Percentiles rank a stretch among this genome's conserved stretches.
phyloP scores from a whole-genome alignment of 179 eudicot genomes.

The Beta corolliflora region DNA sequence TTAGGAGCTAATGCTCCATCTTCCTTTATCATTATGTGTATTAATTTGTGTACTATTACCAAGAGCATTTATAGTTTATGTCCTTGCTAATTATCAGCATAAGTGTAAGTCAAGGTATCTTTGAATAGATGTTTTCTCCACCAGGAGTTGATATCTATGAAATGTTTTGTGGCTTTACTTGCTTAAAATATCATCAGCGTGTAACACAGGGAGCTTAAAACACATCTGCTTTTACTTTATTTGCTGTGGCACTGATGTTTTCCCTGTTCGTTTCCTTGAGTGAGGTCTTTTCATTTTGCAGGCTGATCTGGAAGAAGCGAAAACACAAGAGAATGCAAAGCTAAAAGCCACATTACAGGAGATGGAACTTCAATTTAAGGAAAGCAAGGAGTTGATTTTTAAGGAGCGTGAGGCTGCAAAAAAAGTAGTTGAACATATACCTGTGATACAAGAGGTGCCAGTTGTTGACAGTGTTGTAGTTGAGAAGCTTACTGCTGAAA shows the following conservation, averaged over 20 bases:
- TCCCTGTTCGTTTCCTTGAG: slow-evolving; percentile 5
- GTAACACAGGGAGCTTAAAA: background rate
- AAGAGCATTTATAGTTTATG: too few species aligned
- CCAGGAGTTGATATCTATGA: background rate
- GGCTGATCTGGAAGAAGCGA: slow-evolving; percentile 94
- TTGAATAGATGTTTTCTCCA: background rate
- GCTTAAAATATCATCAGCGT: background rate
- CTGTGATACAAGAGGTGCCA: slow-evolving; percentile 77
- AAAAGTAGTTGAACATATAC: slow-evolving; percentile 60
- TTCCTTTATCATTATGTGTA: background rate
- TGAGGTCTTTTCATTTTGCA: slow-evolving; percentile 32
- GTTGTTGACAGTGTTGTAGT: slow-evolving; percentile 65
- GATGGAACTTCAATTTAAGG: slow-evolving; percentile 74
- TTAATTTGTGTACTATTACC: background rate
- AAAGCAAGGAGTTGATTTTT: slow-evolving; percentile 67
- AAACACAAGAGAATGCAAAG: slow-evolving; percentile 78
- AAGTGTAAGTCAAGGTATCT: background rate
- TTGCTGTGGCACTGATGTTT: background rate
- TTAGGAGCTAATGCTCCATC: background rate
- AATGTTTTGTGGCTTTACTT: slow-evolving; percentile 6
- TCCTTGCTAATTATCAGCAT: background rate
- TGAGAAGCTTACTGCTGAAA: slow-evolving; percentile 74
- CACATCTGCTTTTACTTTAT: background rate
- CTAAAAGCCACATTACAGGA: slow-evolving; percentile 69
- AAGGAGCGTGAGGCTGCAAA: slow-evolving; percentile 74